Evolutionary conservation across 2,329 filamentous ascomycete species (phyloP).

Genomic region (Arachnomyces sp.): DNA sequence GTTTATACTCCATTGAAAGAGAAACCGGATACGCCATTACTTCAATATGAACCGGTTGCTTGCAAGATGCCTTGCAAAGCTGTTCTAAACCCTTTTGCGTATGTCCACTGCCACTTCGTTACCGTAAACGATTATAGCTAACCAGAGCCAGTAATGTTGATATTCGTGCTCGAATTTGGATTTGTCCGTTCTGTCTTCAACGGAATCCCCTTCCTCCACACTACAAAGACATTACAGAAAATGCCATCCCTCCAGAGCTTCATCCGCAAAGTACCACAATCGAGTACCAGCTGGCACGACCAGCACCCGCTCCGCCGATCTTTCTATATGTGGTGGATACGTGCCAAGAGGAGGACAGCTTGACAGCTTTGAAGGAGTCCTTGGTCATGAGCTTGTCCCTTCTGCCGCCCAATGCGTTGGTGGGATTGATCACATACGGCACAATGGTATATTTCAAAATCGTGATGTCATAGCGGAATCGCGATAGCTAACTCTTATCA

Average conservation of each 20-base stretch:
- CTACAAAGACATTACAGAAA: slow-evolving; percentile 63
- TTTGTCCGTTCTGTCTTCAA: slow-evolving; percentile 62
- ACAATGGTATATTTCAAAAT: slow-evolving; percentile 63
- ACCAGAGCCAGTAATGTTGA: slow-evolving; percentile 50
- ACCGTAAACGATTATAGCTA: slow-evolving; percentile 15
- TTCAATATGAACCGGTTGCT: slow-evolving; percentile 93
- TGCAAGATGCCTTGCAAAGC: slow-evolving; percentile 96
- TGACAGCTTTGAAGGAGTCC: slow-evolving; percentile 60
- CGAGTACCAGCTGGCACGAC: slow-evolving; percentile 56
- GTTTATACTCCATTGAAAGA: slow-evolving; percentile 95
- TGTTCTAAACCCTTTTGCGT: slow-evolving; percentile 96
- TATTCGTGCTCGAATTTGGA: slow-evolving; percentile 60
- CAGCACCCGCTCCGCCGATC: slow-evolving; percentile 58
- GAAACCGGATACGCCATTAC: slow-evolving; percentile 74
- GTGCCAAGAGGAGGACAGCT: slow-evolving; percentile 60
- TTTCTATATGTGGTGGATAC: slow-evolving; percentile 63
- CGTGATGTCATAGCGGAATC: slow-evolving; percentile 4
- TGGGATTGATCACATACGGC: slow-evolving; percentile 62
- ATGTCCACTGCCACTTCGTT: slow-evolving; percentile 27
- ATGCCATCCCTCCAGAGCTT: slow-evolving; percentile 58
- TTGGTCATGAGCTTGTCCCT: slow-evolving; percentile 60
- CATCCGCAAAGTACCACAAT: slow-evolving; percentile 59
- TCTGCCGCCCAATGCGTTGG: slow-evolving; percentile 56
- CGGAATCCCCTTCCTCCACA: slow-evolving; percentile 59
- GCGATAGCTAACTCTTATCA: slow-evolving; percentile 29